Conservation (phyloP, 345 rosid genomes). For the Populus nigra region DNA sequence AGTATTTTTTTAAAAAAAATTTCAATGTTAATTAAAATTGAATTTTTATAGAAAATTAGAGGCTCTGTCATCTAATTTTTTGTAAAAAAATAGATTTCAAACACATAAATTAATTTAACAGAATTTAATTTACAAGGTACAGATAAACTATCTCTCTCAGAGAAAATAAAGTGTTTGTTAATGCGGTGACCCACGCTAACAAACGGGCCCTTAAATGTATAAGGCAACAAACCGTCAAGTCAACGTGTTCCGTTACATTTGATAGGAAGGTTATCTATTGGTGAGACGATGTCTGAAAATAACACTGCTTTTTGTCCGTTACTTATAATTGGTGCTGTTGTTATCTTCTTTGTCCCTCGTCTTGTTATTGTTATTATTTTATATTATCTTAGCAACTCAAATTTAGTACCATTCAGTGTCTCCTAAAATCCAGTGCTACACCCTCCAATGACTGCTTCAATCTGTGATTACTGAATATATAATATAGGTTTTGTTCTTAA, state of each 20-base stretch:
- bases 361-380: neutral
- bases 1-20: no score
- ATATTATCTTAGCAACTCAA: neutral
- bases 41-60: no score
- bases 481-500: neutral
- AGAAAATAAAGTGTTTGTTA: no score
- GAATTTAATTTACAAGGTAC: no score
- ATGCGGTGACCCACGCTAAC: no score
- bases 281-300: neutral
- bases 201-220: no score
- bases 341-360: neutral
- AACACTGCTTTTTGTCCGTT: neutral
- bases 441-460: neutral
- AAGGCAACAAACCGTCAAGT: neutral
- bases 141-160: no score
- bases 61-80: no score
- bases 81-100: no score
- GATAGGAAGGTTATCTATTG: neutral
- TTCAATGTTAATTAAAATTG: no score
- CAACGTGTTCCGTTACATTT: neutral
- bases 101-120: no score
- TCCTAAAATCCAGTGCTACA: neutral
- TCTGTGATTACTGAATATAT: neutral
- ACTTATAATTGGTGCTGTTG: neutral
- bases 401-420: neutral